Percentiles rank a stretch among this genome's conserved stretches.
These are phyloP conservation scores for Tilletia horrida DNA, from an alignment of 1,284 basidiomycete genomes.

Conservation along the genomic window DNA sequence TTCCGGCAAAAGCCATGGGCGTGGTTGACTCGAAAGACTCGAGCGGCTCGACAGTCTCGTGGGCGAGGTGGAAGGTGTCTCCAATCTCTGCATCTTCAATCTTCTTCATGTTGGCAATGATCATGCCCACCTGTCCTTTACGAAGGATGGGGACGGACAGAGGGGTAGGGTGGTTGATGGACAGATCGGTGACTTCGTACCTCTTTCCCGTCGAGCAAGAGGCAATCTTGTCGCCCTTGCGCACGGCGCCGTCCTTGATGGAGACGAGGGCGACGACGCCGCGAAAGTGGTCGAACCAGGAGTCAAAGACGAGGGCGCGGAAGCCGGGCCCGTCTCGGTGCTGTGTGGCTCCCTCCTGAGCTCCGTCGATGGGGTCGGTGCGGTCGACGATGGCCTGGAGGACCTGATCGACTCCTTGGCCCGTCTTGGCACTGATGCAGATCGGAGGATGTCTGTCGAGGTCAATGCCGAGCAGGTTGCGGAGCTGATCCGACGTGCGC, in stretches of 20 bases:
- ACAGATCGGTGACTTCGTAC: slow-evolving; percentile 88
- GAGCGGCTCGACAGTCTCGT: slow-evolving; percentile 75
- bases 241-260: slow-evolving; percentile 63
- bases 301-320: slow-evolving; percentile 85
- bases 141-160: slow-evolving; percentile 60
- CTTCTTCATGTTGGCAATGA: slow-evolving; percentile 93
- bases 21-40: slow-evolving; percentile 89
- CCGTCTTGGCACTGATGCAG: slow-evolving; percentile 78
- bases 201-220: slow-evolving; percentile 82
- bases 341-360: slow-evolving; percentile 32
- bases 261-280: slow-evolving; percentile 91
- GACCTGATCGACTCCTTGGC: slow-evolving; percentile 72
- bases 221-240: slow-evolving; percentile 65
- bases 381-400: slow-evolving; percentile 75
- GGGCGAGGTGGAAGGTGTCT: slow-evolving; percentile 80
- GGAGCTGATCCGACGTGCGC: slow-evolving; percentile 34
- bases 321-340: slow-evolving; percentile 38
- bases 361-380: slow-evolving; percentile 64
- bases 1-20: slow-evolving; percentile 94
- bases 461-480: slow-evolving; percentile 63
- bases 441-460: slow-evolving; percentile 33
- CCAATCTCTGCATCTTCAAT: slow-evolving; percentile 92
- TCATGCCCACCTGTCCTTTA: slow-evolving; percentile 84
- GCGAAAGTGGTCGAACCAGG: slow-evolving; percentile 89
- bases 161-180: slow-evolving; percentile 75